These are phyloP conservation scores for Chenopodium album DNA, from an alignment of 148 eudicot species.

Conservation along the genomic window DNA sequence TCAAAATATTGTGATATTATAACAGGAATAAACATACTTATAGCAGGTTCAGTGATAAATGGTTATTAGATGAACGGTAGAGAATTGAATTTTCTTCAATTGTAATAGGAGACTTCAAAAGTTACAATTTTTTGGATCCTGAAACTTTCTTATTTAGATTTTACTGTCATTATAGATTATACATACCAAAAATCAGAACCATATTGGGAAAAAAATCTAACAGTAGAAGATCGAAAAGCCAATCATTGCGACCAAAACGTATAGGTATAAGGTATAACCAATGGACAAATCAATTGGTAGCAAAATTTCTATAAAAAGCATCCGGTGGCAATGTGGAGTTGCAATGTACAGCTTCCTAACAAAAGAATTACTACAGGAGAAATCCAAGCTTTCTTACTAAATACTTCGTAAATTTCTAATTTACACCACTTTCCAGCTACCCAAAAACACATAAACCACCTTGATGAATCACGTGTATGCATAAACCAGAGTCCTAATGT, in stretches of 20 bases:
- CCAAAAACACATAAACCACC: not conserved
- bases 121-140: no score
- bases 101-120: no score
- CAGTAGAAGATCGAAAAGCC: not conserved
- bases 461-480: not conserved
- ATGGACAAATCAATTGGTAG: conserved; percentile 3
- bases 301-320: conserved; percentile 12
- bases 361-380: conserved; percentile 1
- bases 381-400: conserved; percentile 20
- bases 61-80: no score
- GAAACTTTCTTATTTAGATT: no score
- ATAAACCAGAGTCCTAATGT: not conserved
- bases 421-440: conserved; percentile 22
- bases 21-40: no score
- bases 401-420: conserved; percentile 14
- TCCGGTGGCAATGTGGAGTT: conserved; percentile 8
- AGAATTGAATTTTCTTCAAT: no score
- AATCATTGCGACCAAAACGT: not conserved
- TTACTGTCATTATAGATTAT: no score
- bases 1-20: no score
- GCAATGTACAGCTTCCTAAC: conserved; percentile 21
- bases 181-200: no score
- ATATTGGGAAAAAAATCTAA: no score
- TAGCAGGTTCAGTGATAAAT: no score
- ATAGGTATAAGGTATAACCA: not conserved